These are phyloP conservation scores for Apiospora koreana DNA, from an alignment of 2,329 filamentous ascomycete species.

Conservation along the genomic window DNA sequence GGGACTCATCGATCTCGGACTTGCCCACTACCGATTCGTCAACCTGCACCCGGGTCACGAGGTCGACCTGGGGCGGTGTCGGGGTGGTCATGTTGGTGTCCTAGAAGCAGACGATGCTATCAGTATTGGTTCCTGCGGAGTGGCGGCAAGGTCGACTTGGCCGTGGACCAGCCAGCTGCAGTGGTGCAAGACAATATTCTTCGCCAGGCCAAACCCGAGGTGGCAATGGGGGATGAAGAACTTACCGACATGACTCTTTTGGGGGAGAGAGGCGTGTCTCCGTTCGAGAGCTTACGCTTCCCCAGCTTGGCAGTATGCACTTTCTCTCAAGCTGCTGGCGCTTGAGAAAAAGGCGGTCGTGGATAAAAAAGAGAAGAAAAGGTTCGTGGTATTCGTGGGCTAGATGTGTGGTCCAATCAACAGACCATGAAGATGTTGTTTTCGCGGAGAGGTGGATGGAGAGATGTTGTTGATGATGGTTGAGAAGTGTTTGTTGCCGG, in stretches of 20 bases:
- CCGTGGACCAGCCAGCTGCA: background rate
- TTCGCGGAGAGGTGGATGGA: background rate
- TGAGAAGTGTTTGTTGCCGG: slow-evolving; percentile 3
- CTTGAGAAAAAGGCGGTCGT: slow-evolving; percentile 15
- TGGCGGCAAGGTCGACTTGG: slow-evolving; percentile 6
- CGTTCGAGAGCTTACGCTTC: slow-evolving; percentile 68
- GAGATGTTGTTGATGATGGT: background rate
- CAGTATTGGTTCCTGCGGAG: background rate
- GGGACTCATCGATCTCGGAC: slow-evolving; percentile 69
- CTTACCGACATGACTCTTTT: slow-evolving; percentile 65
- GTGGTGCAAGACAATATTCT: background rate
- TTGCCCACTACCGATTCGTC: slow-evolving; percentile 58
- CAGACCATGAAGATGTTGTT: slow-evolving; percentile 8
- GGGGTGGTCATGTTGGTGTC: slow-evolving; percentile 48
- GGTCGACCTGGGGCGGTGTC: slow-evolving; percentile 50
- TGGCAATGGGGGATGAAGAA: background rate
- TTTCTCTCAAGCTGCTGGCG: slow-evolving; percentile 21
- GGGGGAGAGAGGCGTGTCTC: slow-evolving; percentile 55
- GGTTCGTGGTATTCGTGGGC: background rate
- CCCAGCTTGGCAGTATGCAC: slow-evolving; percentile 53
- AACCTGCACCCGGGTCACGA: slow-evolving; percentile 66
- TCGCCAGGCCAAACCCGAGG: background rate
- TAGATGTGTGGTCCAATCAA: background rate
- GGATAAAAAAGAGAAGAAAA: background rate
- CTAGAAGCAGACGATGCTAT: slow-evolving; percentile 31